Conservation (phyloP, 2,329 filamentous ascomycete genomes). For the Aspergillus nomiae region DNA sequence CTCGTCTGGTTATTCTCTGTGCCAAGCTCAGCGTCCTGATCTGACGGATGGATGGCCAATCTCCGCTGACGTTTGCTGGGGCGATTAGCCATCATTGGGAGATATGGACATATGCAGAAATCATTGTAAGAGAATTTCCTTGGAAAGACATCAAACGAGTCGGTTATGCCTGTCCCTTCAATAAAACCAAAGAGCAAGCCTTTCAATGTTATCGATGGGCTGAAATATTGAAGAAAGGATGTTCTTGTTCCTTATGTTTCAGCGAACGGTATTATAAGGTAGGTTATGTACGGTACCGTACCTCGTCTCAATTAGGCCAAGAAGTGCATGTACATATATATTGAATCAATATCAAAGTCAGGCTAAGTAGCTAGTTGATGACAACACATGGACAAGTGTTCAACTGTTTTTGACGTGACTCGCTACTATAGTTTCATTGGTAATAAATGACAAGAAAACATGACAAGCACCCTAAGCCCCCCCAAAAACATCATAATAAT, state of each 20-base stretch:
- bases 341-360: background rate
- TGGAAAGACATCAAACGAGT: background rate
- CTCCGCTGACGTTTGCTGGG: constrained; percentile 41
- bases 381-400: background rate
- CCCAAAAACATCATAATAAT: constrained; percentile 78
- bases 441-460: background rate
- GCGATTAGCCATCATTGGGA: constrained; percentile 35
- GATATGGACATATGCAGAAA: background rate
- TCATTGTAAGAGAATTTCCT: constrained; percentile 9
- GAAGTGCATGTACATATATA: background rate
- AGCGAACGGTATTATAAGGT: background rate
- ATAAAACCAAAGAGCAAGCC: background rate
- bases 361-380: background rate
- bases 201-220: background rate
- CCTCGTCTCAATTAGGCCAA: background rate
- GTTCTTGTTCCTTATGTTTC: background rate
- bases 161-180: background rate
- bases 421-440: background rate
- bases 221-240: background rate
- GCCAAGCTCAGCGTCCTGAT: constrained; percentile 23
- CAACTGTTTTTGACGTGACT: background rate
- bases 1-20: constrained; percentile 6
- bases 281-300: background rate
- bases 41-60: constrained; percentile 31
- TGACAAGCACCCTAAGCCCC: constrained; percentile 26